Base-by-base conservation (phyloP, 441 rosid species). In the Erysimum pusillum region DNA sequence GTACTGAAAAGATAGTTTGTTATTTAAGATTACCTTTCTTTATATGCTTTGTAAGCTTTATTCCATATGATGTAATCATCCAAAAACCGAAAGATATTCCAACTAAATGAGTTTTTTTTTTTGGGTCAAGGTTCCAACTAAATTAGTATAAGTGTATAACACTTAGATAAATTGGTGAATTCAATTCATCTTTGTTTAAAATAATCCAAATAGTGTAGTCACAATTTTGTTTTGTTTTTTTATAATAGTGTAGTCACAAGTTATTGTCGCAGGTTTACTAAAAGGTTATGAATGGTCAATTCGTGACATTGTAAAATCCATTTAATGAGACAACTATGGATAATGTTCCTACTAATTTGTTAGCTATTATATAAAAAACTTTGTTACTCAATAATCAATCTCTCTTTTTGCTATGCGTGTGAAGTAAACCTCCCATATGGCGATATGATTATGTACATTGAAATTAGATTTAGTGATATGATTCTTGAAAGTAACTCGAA, bases 401-500 rank as follows among this genome's bases (percentile, higher is more conserved):
- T 44, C 58, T 28, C 3, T 9, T 67, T 35, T 32, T 22, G 57
- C 44, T n/a, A 35, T 63, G 69, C 69, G 65, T 59, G 68, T 48
- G 60, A 61, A 62, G 49, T 53, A 69, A 76, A 44, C 45, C 34
- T 63, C 66, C 9, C 22, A 68, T 41, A 12, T 46, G 48, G 2
- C 31, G 69, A 75, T 58, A 62, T 76, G 58, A 70, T 69, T 62
- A 63, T 70, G 66, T 52, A 63, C 66, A 78, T 44, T 76, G 35
- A 60, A 77, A 63, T 62, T 18, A 71, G 63, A 67, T 53, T 18
- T 36, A 76, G 76, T 65, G 53, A 48, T n/a, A 58, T 9, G 46
- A 70, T 32, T 38, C 60, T 76, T 59, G 74, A 80, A 76, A 80
- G 75, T 64, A 74, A 52, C 68, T 71, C 45, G 58, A 68, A 76